Evolutionary conservation across 305 asterid genomes (phyloP), one percentile per base, ranked within the genome.

Genomic region (Rubia occidens): DNA sequence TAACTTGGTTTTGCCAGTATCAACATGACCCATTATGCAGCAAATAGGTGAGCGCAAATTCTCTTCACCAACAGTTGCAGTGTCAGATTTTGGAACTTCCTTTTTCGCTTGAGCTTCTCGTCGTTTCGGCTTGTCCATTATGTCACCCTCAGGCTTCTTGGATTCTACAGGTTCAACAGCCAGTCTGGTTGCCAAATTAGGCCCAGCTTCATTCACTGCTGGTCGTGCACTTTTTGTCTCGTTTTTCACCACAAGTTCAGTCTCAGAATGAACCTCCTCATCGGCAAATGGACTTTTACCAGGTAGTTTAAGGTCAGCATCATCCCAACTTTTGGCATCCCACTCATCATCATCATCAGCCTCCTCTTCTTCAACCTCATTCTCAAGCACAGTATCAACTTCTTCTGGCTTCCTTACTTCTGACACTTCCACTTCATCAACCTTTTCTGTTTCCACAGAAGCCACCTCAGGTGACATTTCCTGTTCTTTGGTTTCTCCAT

Each of bases 241-340:
- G 78, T 82, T 89, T 81, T 83, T 86, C 14, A 53, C 85, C 68
- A 79, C 68, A 63, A 79, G 81, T 75, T 84, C 90, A 45, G 91
- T 89, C 79, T 89, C 95, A n/a, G 88, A 84, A 67, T 89, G 96
- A 77, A 75, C 80, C 86, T 95, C 99, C 74, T 89, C 97, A 75
- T 89, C 98, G 29, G 89, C 79, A 88, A 95, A 95, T 51, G 89
- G 88, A 86, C 90, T 86, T 81, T 74, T 87, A 47, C 95, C 94
- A 24, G 97, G 94, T 69, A 95, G 85, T 79, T 88, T 95, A 64
- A 95, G 76, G 83, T 95, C 97, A 73, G 94, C 94, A 37, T 85
- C 85, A 76, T 95, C 98, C 99, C 99, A 95, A 79, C 98, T 91
- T 83, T 89, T 95, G 65, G 96, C 92, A 91, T 95, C 99, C 99